Evolutionary conservation across 306 rosid genomes (phyloP).

Genomic region (Ziziphus jujuba): DNA sequence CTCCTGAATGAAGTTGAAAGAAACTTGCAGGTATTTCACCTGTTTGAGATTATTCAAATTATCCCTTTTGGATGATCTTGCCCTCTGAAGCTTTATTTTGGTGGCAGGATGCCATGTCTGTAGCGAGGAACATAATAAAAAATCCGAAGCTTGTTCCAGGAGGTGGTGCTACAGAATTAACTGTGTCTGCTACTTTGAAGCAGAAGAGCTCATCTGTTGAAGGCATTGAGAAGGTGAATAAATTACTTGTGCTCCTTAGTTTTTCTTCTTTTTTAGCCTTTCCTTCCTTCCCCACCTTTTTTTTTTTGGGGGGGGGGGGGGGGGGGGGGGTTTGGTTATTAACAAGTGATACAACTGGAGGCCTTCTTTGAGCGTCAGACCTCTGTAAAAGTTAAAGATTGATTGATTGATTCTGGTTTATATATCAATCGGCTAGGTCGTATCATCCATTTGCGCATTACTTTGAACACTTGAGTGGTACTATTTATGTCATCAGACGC

Average conservation of each 20-base stretch:
- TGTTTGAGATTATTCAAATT: not conserved
- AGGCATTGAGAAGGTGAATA: constrained; percentile 88
- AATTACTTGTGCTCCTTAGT: not conserved
- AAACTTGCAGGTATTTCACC: constrained; percentile 72
- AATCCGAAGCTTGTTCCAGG: constrained; percentile 94
- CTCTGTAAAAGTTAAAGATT: not conserved
- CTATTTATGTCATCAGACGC: not conserved
- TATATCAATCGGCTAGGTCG: not conserved
- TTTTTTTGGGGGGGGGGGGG: too few relatives aligned
- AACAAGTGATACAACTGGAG: not conserved
- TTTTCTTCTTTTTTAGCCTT: not conserved
- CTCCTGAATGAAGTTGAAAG: constrained; percentile 87
- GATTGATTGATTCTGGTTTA: not conserved
- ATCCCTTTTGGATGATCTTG: constrained; percentile 8
- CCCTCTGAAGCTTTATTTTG: constrained; percentile 31
- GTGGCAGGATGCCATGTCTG: constrained; percentile 88
- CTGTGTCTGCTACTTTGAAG: constrained; percentile 88
- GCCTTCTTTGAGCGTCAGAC: not conserved
- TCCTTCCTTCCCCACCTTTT: not conserved
- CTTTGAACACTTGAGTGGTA: not conserved
- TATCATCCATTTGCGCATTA: too few relatives aligned
- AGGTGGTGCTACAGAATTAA: constrained; percentile 95
- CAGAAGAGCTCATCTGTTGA: constrained; percentile 95
- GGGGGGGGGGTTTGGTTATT: too few relatives aligned
- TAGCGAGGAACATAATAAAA: constrained; percentile 85